Conservation (phyloP, 2,329 filamentous ascomycete genomes). For the Diplodia sapinea region DNA sequence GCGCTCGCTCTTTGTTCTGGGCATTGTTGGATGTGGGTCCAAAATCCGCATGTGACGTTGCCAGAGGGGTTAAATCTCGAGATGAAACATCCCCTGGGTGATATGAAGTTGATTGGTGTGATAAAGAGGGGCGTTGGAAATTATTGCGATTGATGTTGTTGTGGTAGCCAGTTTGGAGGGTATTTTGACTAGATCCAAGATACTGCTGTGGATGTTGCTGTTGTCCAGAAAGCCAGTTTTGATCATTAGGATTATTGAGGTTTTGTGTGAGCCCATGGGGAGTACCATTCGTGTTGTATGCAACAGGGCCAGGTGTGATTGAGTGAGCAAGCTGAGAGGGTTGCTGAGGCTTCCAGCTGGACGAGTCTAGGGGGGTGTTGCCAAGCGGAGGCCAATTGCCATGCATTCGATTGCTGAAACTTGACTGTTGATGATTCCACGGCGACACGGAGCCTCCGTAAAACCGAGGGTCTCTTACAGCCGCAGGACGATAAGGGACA, state of each 20-base stretch:
- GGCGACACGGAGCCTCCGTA: conserved; percentile 41
- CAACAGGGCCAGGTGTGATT: conserved; percentile 14
- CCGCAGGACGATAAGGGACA: conserved; percentile 49
- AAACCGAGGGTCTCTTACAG: conserved; percentile 48
- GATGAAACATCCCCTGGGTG: conserved; percentile 5
- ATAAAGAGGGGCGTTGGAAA: conserved; percentile 25
- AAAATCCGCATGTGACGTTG: conserved; percentile 44
- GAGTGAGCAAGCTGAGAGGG: conserved; percentile 8
- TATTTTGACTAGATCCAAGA: conserved; percentile 10
- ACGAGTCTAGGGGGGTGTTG: conserved; percentile 29
- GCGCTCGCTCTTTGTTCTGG: conserved; percentile 52
- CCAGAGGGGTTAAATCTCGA: conserved; percentile 14
- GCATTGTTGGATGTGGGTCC: conserved; percentile 51
- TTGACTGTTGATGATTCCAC: conserved; percentile 43
- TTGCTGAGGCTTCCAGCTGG: conserved; percentile 19
- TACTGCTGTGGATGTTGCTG: conserved; percentile 23
- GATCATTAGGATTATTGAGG: conserved; percentile 19
- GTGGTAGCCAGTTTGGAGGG: conserved; percentile 2
- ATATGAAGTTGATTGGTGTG: conserved; percentile 20
- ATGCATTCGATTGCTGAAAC: conserved; percentile 35
- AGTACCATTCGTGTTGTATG: conserved; percentile 15
- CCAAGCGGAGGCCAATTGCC: conserved; percentile 39
- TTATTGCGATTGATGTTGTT: conserved; percentile 16
- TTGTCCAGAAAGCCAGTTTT: conserved; percentile 22
- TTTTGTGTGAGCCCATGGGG: conserved; percentile 10